Conservation (phyloP, 108 stramenopile species). For the Stephanodiscus minutulus region DNA sequence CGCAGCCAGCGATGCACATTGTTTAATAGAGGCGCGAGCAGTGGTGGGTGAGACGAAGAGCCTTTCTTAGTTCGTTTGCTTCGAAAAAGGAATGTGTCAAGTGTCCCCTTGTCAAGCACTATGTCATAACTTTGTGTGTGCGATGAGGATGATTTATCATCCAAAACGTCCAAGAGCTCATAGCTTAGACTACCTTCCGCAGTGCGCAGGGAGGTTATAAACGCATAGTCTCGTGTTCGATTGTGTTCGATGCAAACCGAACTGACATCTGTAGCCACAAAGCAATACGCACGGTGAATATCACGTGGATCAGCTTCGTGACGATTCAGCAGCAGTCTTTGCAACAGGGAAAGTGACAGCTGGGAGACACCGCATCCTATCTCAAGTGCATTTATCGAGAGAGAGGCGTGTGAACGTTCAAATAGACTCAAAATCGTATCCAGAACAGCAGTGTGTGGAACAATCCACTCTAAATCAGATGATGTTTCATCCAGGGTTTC, state of each 20-base stretch:
- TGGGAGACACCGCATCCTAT: conserved; percentile 80
- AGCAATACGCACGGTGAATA: conserved; percentile 13
- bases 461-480: conserved; percentile 48
- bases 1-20: conserved; percentile 61
- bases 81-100: conserved; percentile 84
- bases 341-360: conserved; percentile 55
- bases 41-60: conserved; percentile 35
- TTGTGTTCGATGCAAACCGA: conserved; percentile 60
- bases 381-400: conserved; percentile 50
- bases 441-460: conserved; percentile 26
- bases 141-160: conserved; percentile 11
- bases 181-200: conserved; percentile 37
- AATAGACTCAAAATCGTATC: conserved; percentile 46
- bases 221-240: conserved; percentile 46
- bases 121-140: conserved; percentile 45
- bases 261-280: conserved; percentile 76
- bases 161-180: conserved; percentile 55
- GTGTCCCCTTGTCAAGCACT: conserved; percentile 77
- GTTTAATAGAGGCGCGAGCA: conserved; percentile 57
- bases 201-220: conserved; percentile 21
- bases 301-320: background rate
- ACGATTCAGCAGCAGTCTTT: background rate
- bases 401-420: conserved; percentile 9
- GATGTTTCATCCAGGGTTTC: conserved; percentile 45
- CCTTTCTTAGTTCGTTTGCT: conserved; percentile 63